These are phyloP conservation scores for Fusarium napiforme DNA, from an alignment of 2,329 filamentous ascomycete species.

Conservation along the genomic window DNA sequence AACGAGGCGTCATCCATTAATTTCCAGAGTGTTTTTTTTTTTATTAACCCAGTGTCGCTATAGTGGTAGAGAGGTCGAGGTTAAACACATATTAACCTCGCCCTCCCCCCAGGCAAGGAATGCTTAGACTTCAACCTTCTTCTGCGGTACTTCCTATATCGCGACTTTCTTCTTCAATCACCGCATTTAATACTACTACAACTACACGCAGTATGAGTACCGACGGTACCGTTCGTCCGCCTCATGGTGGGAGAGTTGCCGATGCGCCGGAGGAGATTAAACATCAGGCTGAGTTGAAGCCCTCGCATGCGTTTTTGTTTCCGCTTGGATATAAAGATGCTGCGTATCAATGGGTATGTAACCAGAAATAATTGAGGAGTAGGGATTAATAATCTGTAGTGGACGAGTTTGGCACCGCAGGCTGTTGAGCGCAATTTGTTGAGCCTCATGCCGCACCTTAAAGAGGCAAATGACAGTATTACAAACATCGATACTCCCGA, in stretches of 20 bases:
- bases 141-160: conserved; percentile 55
- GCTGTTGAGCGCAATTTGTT: conserved; percentile 90
- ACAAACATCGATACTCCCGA: conserved; percentile 55
- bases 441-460: conserved; percentile 84
- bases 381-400: conserved; percentile 61
- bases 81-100: conserved; percentile 35
- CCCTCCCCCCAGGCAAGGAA: conserved; percentile 48
- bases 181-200: conserved; percentile 41
- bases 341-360: conserved; percentile 85
- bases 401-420: conserved; percentile 84
- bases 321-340: conserved; percentile 93
- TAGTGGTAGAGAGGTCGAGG: conserved; percentile 39
- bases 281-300: conserved; percentile 44
- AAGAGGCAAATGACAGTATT: conserved; percentile 77
- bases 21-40: conserved; percentile 30
- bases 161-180: conserved; percentile 50
- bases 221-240: conserved; percentile 45
- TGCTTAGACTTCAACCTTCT: conserved; percentile 58
- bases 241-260: conserved; percentile 30
- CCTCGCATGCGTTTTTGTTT: conserved; percentile 66
- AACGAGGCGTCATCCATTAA: conserved; percentile 42
- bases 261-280: conserved; percentile 40
- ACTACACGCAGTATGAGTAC: conserved; percentile 49
- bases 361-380: too few relatives aligned
- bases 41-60: conserved; percentile 5